Evolutionary conservation across 805 yeast genomes (phyloP).

Genomic region (Starmerella scarabaei): DNA sequence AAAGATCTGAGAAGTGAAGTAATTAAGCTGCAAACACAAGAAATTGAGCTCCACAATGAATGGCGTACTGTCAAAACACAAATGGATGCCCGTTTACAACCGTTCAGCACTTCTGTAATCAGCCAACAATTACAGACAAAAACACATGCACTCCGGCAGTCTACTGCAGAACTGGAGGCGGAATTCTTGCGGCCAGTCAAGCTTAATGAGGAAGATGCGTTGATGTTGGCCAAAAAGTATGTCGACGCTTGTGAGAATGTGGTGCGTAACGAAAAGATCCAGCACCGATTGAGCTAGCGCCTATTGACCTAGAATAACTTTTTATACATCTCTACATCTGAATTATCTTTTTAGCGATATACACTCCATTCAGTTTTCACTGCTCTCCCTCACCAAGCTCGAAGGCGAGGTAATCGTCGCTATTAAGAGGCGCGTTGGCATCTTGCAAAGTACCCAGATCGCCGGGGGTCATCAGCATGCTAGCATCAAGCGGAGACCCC

Average conservation of each 20-base stretch:
- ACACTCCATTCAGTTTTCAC: no score
- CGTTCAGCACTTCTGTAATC: constrained; percentile 30
- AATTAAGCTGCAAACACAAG: constrained; percentile 18
- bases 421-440: constrained; percentile 52
- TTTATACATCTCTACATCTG: no score
- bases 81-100: constrained; percentile 28
- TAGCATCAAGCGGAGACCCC: constrained; percentile 75
- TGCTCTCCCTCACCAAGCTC: constrained; percentile 29
- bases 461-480: constrained; percentile 89
- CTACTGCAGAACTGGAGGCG: background rate
- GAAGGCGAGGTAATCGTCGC: constrained; percentile 58
- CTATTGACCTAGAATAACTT: no score
- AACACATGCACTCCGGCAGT: background rate
- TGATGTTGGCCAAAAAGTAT: constrained; percentile 3
- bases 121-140: background rate
- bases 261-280: no score
- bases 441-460: constrained; percentile 95
- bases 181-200: background rate
- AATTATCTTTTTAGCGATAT: no score
- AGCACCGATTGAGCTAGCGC: background rate
- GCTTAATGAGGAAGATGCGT: background rate
- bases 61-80: constrained; percentile 18
- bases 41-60: constrained; percentile 16
- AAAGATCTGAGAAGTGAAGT: constrained; percentile 13
- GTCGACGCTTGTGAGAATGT: background rate